phyloP scores from a whole-genome alignment of 805 yeast genomes.

The Yamadazyma endophytica region DNA sequence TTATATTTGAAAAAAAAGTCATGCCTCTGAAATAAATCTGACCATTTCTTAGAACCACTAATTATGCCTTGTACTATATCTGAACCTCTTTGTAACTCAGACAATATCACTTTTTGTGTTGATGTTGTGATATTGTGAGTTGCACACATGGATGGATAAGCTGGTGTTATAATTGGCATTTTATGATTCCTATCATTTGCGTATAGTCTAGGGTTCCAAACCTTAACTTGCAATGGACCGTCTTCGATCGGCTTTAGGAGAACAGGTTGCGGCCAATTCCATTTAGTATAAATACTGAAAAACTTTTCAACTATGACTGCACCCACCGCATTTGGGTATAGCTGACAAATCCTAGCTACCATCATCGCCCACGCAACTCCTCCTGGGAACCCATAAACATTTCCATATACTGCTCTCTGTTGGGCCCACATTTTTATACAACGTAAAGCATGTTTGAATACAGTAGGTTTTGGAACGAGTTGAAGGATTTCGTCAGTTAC shows the following conservation, averaged over 20 bases:
- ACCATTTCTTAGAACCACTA: slow-evolving; percentile 65
- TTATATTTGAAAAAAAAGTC: slow-evolving; percentile 80
- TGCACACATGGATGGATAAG: slow-evolving; percentile 98
- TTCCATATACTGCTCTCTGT: slow-evolving; percentile 88
- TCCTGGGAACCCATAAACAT: slow-evolving; percentile 96
- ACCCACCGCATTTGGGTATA: slow-evolving; percentile 94
- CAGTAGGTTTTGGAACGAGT: slow-evolving; percentile 88
- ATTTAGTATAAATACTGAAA: slow-evolving; percentile 76
- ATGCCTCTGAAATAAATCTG: slow-evolving; percentile 71
- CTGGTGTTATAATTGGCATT: slow-evolving; percentile 99
- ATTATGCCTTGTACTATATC: slow-evolving; percentile 66
- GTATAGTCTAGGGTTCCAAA: slow-evolving; percentile 93
- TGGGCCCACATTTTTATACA: slow-evolving; percentile 97
- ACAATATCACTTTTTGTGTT: slow-evolving; percentile 74
- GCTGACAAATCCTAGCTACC: slow-evolving; percentile 95
- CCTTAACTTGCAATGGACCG: slow-evolving; percentile 93
- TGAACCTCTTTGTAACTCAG: slow-evolving; percentile 77
- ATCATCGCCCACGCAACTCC: slow-evolving; percentile 99
- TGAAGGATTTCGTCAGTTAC: slow-evolving; percentile 92
- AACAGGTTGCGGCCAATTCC: slow-evolving; percentile 99
- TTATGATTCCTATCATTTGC: slow-evolving; percentile 84
- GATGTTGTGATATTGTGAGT: slow-evolving; percentile 92
- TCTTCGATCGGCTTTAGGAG: slow-evolving; percentile 89
- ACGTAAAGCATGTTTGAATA: slow-evolving; percentile 86
- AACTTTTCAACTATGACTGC: slow-evolving; percentile 88